phyloP scores from a whole-genome alignment of 208 protist species.

The Trichomonas vaginalis region DNA sequence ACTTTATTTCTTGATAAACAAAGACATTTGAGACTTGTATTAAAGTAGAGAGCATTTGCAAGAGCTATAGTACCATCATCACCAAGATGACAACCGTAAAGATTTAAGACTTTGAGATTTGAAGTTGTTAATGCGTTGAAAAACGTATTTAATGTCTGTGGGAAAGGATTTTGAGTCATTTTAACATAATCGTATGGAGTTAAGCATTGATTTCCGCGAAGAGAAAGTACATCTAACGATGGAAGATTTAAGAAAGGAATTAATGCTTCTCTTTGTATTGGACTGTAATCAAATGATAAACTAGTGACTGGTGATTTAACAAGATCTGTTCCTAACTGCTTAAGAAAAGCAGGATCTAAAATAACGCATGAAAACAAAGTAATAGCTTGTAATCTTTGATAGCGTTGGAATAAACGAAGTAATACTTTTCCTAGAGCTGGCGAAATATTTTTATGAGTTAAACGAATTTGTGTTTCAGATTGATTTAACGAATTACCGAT shows the following conservation, averaged over 20 bases:
- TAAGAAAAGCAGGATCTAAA: not conserved
- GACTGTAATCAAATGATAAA: not conserved
- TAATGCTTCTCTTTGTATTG: not conserved
- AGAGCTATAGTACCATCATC: slow-evolving; percentile 18
- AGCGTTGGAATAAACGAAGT: not conserved
- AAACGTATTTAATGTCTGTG: not conserved
- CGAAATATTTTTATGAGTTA: not conserved
- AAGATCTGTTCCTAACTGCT: not conserved
- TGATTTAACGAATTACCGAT: not conserved
- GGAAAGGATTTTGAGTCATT: not conserved
- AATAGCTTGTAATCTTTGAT: not conserved
- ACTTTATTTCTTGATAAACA: slow-evolving; percentile 17
- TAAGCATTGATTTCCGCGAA: not conserved
- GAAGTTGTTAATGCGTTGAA: not conserved
- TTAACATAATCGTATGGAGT: not conserved
- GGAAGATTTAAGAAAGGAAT: not conserved
- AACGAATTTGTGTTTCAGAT: not conserved
- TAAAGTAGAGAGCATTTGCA: not conserved
- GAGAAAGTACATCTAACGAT: not conserved
- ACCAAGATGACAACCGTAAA: slow-evolving; percentile 18
- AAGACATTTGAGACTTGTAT: not conserved
- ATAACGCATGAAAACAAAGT: not conserved
- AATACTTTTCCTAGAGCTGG: not conserved
- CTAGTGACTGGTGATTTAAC: not conserved
- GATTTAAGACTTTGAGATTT: slow-evolving; percentile 20